Evolutionary conservation across 2,329 filamentous ascomycete genomes (phyloP).

Genomic region (Verticillium nubilum): DNA sequence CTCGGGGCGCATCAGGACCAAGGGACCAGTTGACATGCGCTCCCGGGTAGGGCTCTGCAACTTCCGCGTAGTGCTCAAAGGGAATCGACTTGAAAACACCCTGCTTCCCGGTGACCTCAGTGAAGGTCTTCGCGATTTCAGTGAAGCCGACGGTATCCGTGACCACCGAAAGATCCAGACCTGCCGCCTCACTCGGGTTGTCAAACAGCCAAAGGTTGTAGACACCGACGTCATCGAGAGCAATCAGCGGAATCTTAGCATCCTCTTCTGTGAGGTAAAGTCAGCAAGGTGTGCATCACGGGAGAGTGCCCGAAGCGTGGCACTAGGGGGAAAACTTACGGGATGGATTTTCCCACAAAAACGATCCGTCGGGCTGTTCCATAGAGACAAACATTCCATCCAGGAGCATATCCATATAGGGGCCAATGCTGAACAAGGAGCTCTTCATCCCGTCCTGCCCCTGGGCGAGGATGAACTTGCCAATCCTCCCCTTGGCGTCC

Average conservation of each 20-base stretch:
- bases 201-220: constrained; percentile 21
- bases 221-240: constrained; percentile 16
- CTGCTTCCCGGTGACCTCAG: constrained; percentile 4
- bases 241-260: constrained; percentile 12
- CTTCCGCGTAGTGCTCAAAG: neutral
- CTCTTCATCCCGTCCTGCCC: constrained; percentile 13
- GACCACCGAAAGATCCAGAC: constrained; percentile 16
- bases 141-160: constrained; percentile 16
- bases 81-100: neutral
- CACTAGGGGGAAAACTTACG: neutral
- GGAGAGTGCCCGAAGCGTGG: neutral
- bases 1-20: constrained; percentile 7
- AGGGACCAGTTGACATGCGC: constrained; percentile 8
- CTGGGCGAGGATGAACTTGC: constrained; percentile 12
- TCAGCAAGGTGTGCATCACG: too few relatives aligned
- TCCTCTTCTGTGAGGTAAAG: neutral
- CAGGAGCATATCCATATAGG: constrained; percentile 17
- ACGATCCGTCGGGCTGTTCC: constrained; percentile 10
- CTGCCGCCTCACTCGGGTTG: constrained; percentile 12
- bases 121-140: constrained; percentile 6
- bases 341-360: neutral
- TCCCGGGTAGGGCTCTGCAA: constrained; percentile 7
- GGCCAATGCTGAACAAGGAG: constrained; percentile 13
- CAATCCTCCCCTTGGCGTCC: constrained; percentile 15
- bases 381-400: constrained; percentile 4